phyloP scores from a whole-genome alignment of 192 early-diverging fungal genomes.

The Mortierella alpina region DNA sequence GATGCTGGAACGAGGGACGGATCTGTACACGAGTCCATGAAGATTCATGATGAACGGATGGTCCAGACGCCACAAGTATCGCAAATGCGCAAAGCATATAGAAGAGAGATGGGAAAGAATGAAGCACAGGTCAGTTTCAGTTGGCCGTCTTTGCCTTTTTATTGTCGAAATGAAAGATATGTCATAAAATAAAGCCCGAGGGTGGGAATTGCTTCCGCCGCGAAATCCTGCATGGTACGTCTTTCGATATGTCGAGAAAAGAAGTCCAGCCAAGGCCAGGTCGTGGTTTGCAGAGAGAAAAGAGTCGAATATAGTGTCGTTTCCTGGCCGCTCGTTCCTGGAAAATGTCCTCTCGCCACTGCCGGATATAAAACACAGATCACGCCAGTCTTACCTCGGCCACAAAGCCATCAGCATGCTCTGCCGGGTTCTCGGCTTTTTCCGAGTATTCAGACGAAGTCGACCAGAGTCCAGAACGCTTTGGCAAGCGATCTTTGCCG shows the following conservation, averaged over 20 bases:
- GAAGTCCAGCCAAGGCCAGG: too few species aligned
- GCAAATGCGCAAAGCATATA: neutral
- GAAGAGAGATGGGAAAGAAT: neutral
- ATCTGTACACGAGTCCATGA: slow-evolving; percentile 1
- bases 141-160: slow-evolving; percentile 32
- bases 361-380: slow-evolving; percentile 1
- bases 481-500: slow-evolving; percentile 18
- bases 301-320: too few species aligned
- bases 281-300: too few species aligned
- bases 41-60: neutral
- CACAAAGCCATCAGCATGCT: slow-evolving; percentile 28
- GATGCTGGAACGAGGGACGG: slow-evolving; percentile 46
- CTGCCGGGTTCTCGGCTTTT: slow-evolving; percentile 1
- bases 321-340: too few species aligned
- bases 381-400: slow-evolving; percentile 54
- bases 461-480: slow-evolving; percentile 40
- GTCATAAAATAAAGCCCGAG: too few species aligned
- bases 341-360: neutral
- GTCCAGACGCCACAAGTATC: neutral
- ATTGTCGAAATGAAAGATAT: slow-evolving; percentile 26
- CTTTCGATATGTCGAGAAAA: too few species aligned
- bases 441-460: slow-evolving; percentile 24
- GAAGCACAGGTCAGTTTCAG: slow-evolving; percentile 19
- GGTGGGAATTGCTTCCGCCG: too few species aligned
- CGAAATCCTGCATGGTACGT: too few species aligned